Percentiles rank a stretch among this genome's conserved stretches.
Evolutionary conservation across 306 rosid species (phyloP).

Genomic region (Lupinus albus): DNA sequence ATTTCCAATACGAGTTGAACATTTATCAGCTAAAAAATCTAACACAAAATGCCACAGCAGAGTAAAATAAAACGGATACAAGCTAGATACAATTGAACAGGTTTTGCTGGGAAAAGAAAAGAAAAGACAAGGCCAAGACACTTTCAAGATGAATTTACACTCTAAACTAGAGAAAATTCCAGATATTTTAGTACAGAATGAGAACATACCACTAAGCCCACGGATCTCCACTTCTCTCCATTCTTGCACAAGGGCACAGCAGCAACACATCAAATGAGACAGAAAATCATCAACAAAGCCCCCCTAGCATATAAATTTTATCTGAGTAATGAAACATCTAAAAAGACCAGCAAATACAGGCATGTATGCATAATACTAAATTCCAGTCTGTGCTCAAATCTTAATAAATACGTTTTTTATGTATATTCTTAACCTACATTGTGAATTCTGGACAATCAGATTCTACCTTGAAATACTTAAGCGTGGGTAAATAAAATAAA

Average conservation of each 20-base stretch:
- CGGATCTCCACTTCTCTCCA: conserved; percentile 98
- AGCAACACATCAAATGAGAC: conserved; percentile 96
- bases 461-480: conserved; percentile 18
- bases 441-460: not conserved
- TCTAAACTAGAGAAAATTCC: conserved; percentile 7
- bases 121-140: conserved; percentile 16
- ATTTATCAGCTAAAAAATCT: conserved; percentile 19
- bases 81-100: conserved; percentile 4
- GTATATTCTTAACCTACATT: conserved; percentile 1
- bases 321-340: conserved; percentile 31
- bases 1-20: not conserved
- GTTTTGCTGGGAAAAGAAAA: conserved; percentile 12
- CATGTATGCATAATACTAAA: conserved; percentile 16
- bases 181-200: conserved; percentile 18
- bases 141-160: conserved; percentile 6
- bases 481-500: not conserved
- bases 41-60: not conserved
- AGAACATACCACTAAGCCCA: conserved; percentile 66
- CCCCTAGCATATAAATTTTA: conserved; percentile 58
- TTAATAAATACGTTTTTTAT: conserved; percentile 21
- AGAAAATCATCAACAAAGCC: conserved; percentile 91
- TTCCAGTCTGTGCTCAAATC: conserved; percentile 8
- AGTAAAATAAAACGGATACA: conserved; percentile 1
- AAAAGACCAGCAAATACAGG: conserved; percentile 29
- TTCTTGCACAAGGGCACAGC: conserved; percentile 99